These are phyloP conservation scores for Mortierella antarctica DNA, from an alignment of 192 early-diverging fungal genomes.

Conservation along the genomic window DNA sequence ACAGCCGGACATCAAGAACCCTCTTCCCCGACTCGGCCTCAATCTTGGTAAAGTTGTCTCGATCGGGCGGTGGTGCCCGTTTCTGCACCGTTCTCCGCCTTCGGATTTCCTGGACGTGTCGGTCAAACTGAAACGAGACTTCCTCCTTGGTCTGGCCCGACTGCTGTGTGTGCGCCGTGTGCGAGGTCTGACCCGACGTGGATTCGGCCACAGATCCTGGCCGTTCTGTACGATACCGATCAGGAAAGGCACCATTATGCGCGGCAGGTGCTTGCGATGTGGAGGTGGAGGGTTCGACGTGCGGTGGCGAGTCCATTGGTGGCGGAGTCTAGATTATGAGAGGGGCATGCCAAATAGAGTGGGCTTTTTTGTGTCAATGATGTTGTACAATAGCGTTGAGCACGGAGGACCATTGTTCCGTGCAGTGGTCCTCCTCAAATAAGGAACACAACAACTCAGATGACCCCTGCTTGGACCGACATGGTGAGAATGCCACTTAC, in stretches of 20 bases:
- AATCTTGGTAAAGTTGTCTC: constrained; percentile 27
- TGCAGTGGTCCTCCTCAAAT: too few relatives aligned
- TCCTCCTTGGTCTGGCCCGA: constrained; percentile 24
- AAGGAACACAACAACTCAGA: too few relatives aligned
- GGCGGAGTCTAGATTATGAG: constrained; percentile 15
- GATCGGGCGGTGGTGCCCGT: constrained; percentile 23
- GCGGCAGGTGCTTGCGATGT: background rate
- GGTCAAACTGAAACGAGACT: constrained; percentile 42
- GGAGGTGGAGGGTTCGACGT: background rate
- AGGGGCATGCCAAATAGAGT: background rate
- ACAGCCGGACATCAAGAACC: constrained; percentile 27
- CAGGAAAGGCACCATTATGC: constrained; percentile 10
- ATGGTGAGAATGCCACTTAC: constrained; percentile 9
- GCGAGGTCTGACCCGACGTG: background rate
- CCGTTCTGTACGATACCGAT: background rate
- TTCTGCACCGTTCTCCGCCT: constrained; percentile 28
- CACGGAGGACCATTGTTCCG: background rate
- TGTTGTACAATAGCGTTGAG: background rate
- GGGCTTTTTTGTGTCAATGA: background rate
- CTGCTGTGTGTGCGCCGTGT: background rate
- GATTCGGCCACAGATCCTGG: background rate
- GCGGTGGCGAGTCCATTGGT: background rate
- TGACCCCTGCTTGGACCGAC: background rate
- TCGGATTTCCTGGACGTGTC: constrained; percentile 51
- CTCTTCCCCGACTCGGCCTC: constrained; percentile 40